A percentile compares a stretch with the other conserved stretches of the same genome.
phyloP scores from a whole-genome alignment of 345 rosid species.

The Schrenkiella parvula region DNA sequence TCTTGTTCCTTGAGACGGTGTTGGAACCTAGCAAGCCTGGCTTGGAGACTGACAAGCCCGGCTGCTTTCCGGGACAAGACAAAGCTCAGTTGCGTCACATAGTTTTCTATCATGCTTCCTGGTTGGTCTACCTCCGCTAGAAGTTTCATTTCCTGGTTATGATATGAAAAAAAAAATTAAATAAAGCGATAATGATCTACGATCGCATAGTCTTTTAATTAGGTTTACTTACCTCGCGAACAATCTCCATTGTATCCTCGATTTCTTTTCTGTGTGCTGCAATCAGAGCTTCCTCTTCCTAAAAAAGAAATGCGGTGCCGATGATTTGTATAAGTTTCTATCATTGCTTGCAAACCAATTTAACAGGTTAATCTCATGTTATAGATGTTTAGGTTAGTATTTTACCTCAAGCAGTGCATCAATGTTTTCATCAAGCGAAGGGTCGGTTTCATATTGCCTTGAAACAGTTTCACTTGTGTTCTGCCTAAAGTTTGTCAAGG shows the following conservation, averaged over 20 bases:
- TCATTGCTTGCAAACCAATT: constrained; percentile 4
- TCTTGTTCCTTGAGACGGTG: constrained; percentile 95
- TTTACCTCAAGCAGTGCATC: constrained; percentile 86
- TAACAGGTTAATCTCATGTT: background rate
- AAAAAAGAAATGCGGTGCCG: background rate
- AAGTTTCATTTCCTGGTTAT: constrained; percentile 92
- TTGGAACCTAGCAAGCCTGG: constrained; percentile 93
- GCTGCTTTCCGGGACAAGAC: constrained; percentile 98
- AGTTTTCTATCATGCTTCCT: constrained; percentile 91
- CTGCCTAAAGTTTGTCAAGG: constrained; percentile 42
- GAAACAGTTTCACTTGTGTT: constrained; percentile 42
- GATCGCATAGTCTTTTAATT: background rate
- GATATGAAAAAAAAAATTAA: background rate
- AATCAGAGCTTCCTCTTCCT: constrained; percentile 97
- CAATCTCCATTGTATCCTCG: constrained; percentile 97
- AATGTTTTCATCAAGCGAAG: constrained; percentile 58
- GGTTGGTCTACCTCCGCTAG: constrained; percentile 97
- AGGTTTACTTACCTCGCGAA: constrained; percentile 71
- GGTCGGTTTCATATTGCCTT: constrained; percentile 44
- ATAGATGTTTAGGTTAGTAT: background rate
- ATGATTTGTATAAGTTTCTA: background rate
- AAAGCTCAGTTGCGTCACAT: constrained; percentile 84
- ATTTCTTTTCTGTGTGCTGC: constrained; percentile 97
- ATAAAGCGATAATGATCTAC: background rate
- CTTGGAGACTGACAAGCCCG: constrained; percentile 86